Evolutionary conservation across 2,329 filamentous ascomycete genomes (phyloP).

Genomic region (Venturia effusa): DNA sequence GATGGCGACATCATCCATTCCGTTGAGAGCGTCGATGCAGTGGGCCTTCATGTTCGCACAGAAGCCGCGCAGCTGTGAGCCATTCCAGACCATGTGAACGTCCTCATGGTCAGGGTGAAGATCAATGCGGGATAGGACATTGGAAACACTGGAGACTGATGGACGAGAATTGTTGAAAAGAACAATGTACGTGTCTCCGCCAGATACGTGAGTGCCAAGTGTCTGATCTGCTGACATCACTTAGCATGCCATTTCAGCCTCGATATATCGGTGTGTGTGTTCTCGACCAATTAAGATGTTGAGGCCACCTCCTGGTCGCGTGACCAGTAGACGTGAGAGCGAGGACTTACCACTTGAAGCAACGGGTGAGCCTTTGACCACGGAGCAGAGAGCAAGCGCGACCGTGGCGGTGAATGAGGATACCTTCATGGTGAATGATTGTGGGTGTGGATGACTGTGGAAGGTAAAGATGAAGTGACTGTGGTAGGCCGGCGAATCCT

Average conservation of each 20-base stretch:
- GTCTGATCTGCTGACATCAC: neutral
- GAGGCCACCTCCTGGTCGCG: too few relatives aligned
- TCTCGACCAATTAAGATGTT: neutral
- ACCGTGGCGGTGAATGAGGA: neutral
- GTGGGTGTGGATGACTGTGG: neutral
- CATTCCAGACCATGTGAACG: slow-evolving; percentile 27
- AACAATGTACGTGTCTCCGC: slow-evolving; percentile 26
- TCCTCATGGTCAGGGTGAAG: slow-evolving; percentile 28
- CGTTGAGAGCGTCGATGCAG: slow-evolving; percentile 27
- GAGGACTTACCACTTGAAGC: neutral
- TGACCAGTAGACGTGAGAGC: neutral
- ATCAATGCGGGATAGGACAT: neutral
- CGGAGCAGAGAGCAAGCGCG: neutral
- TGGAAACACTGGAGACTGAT: slow-evolving; percentile 5
- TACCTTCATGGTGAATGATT: neutral
- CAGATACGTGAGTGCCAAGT: slow-evolving; percentile 17
- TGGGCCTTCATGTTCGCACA: slow-evolving; percentile 29
- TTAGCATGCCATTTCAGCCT: neutral
- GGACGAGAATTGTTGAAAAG: slow-evolving; percentile 24
- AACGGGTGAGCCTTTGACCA: neutral
- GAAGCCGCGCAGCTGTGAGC: slow-evolving; percentile 29
- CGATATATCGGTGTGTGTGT: slow-evolving; percentile 17
- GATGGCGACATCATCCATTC: slow-evolving; percentile 28
- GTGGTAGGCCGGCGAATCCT: neutral
- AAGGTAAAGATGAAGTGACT: neutral